These are phyloP conservation scores for Boletus pseudopeckii DNA, from an alignment of 768 basidiomycete genomes.

Conservation along the genomic window DNA sequence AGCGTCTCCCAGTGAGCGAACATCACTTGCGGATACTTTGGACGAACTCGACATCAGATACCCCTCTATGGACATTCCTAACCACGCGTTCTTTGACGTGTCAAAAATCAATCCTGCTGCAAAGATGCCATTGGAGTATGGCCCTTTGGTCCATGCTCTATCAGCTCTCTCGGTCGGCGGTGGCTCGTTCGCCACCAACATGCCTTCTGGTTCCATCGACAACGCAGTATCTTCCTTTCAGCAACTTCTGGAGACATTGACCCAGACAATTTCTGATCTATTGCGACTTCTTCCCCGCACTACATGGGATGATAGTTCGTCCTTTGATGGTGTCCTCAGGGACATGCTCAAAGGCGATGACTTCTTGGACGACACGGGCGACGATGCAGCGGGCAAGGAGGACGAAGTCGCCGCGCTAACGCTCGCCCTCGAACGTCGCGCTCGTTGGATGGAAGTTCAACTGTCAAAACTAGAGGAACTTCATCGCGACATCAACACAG, in stretches of 20 bases:
- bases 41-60: constrained; percentile 61
- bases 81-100: constrained; percentile 73
- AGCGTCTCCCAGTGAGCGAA: constrained; percentile 40
- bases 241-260: constrained; percentile 81
- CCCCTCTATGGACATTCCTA: constrained; percentile 61
- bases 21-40: constrained; percentile 60
- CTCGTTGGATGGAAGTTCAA: constrained; percentile 91
- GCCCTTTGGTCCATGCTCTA: constrained; percentile 79
- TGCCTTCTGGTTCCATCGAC: constrained; percentile 86
- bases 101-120: constrained; percentile 70
- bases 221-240: constrained; percentile 89
- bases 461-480: constrained; percentile 84
- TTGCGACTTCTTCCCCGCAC: constrained; percentile 82
- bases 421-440: constrained; percentile 80
- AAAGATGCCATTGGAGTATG: constrained; percentile 80
- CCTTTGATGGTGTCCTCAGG: constrained; percentile 79
- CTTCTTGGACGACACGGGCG: constrained; percentile 72
- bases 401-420: constrained; percentile 86
- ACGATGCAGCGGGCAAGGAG: constrained; percentile 62
- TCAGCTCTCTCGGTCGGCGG: constrained; percentile 85
- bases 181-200: constrained; percentile 72
- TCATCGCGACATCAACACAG: constrained; percentile 87
- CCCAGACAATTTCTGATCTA: constrained; percentile 85
- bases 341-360: constrained; percentile 90
- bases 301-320: constrained; percentile 88